Evolutionary conservation across 208 protist genomes (phyloP).

Genomic region (Wallacemonas rigidus): DNA sequence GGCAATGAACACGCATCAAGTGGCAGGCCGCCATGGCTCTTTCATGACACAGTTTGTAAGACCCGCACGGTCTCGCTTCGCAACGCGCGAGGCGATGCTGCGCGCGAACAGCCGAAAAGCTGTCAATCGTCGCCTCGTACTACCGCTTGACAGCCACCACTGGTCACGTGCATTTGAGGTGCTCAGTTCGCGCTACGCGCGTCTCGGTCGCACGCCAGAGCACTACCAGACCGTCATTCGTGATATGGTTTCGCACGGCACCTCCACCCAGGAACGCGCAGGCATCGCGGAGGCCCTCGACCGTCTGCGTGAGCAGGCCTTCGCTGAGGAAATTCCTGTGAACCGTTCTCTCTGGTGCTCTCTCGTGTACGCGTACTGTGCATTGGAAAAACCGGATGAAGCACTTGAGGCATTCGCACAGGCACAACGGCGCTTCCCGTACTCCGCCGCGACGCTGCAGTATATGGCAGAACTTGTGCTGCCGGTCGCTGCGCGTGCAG

Average conservation of each 20-base stretch:
- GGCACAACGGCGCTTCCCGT: conserved; percentile 41
- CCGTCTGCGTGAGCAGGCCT: conserved; percentile 62
- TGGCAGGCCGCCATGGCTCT: conserved; percentile 73
- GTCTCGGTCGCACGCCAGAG: conserved; percentile 56
- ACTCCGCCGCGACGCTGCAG: conserved; percentile 56
- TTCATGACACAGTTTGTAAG: conserved; percentile 85
- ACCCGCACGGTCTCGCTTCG: conserved; percentile 19
- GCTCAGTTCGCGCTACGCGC: conserved; percentile 66
- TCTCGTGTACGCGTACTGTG: conserved; percentile 75
- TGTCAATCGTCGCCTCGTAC: conserved; percentile 75
- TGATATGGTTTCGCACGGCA: conserved; percentile 51
- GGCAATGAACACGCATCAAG: conserved; percentile 32
- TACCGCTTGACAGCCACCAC: conserved; percentile 78
- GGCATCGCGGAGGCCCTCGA: conserved; percentile 34
- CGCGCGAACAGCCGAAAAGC: conserved; percentile 61
- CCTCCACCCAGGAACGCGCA: conserved; percentile 19
- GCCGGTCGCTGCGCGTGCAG: conserved; percentile 53
- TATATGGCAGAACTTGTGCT: conserved; percentile 74
- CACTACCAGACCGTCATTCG: conserved; percentile 80
- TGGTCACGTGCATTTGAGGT: conserved; percentile 86
- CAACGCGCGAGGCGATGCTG: conserved; percentile 45
- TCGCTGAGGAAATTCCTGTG: conserved; percentile 62
- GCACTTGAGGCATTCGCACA: conserved; percentile 62
- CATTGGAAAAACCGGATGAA: conserved; percentile 38
- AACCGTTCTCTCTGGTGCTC: conserved; percentile 71